Conservation (phyloP, 1,139 yeast species). For the Candida sp. region DNA sequence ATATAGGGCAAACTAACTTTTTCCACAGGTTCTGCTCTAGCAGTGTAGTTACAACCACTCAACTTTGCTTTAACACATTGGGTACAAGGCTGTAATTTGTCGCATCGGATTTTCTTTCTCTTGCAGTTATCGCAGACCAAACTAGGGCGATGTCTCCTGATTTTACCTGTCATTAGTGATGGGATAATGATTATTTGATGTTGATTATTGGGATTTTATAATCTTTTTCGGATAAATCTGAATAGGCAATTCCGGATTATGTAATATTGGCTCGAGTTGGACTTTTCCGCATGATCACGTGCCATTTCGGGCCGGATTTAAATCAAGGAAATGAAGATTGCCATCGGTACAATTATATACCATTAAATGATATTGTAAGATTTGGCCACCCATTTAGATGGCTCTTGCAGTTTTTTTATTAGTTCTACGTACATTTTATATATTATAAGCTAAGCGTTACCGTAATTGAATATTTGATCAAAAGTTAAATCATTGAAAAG, state of each 20-base stretch:
- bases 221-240: not conserved
- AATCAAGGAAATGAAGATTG: no score
- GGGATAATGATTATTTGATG: no score
- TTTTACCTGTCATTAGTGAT: not conserved
- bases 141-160: conserved; percentile 16
- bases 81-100: conserved; percentile 32
- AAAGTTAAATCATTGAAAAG: not conserved
- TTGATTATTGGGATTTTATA: no score
- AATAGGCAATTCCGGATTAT: not conserved
- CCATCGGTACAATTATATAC: no score
- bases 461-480: not conserved
- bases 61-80: conserved; percentile 28
- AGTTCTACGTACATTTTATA: no score
- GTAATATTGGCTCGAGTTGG: not conserved
- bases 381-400: no score
- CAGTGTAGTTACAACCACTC: conserved; percentile 24
- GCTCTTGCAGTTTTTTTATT: no score
- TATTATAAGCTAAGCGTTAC: not conserved
- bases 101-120: conserved; percentile 35
- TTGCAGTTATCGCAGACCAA: conserved; percentile 36
- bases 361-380: no score
- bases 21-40: conserved; percentile 7
- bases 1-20: conserved; percentile 16
- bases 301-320: no score
- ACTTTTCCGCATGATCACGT: no score